Evolutionary conservation across 116 monocot species (phyloP), one percentile per base, ranked within the genome.

Genomic region (Dioscorea cayenensis): DNA sequence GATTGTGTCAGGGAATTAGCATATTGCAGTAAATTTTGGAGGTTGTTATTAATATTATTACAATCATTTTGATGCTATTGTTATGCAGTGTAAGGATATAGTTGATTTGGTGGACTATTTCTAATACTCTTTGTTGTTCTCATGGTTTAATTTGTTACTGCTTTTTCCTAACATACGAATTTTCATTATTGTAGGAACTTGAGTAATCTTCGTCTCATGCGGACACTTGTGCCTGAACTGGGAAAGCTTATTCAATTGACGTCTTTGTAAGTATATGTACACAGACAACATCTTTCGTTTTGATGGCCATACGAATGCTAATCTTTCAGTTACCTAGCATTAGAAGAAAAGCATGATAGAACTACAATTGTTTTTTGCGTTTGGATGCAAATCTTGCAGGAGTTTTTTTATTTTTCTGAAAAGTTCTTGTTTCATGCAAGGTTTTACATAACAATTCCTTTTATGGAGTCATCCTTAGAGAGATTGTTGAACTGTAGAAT

Each of bases 391-490:
- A 43, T 43, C 32, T 32, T 32, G 32, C 32, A 32, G 4, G 2
- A 43, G 43, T 43, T 10, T 43, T 43, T 43, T 17, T 22, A 65
- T 12, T 25, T 16, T 25, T 21, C 29, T 60, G 32, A 48, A 36
- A 63, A 5, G n/a, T 25, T 66, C 59, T 72, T 65, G 9, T 72
- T 21, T 75, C 18, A 43, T 65, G 14, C 77, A 84, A 77, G 18
- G 74, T 71, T 59, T 49, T 80, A 38, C 49, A 27, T 21, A 84
- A 84, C 62, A 84, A 84, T 71, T 80, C 77, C 37, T 84, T 84
- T 67, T 74, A 23, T 49, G 80, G 80, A 48, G n/a, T 25, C 17
- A 67, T 83, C n/a, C 84, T 80, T 58, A 63, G 55, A 51, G 80
- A 73, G 59, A 55, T 79, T 38, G 66, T 61, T 51, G 73, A 66